A percentile compares a stretch with the other conserved stretches of the same genome.
Conservation (phyloP, 1,284 basidiomycete species). For the Ustilago esculenta region DNA sequence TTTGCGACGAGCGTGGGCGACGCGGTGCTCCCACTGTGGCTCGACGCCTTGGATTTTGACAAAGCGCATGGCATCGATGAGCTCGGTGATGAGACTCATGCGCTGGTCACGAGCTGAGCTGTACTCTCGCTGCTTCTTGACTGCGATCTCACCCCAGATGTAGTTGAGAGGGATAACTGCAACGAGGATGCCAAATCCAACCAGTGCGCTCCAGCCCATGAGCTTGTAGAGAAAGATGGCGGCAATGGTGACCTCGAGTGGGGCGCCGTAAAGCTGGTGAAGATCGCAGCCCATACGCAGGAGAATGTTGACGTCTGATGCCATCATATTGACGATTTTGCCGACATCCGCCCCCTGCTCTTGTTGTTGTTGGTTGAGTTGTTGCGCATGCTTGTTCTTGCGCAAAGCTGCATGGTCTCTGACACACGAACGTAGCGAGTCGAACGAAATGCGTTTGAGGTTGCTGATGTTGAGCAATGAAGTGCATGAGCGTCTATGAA, state of each 20-base stretch:
- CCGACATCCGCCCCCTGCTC: conserved; percentile 68
- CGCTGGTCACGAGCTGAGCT: conserved; percentile 80
- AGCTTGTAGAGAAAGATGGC: conserved; percentile 70
- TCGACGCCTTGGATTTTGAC: conserved; percentile 72
- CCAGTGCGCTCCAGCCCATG: conserved; percentile 83
- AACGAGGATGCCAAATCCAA: conserved; percentile 81
- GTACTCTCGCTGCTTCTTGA: conserved; percentile 78
- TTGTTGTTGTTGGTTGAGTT: conserved; percentile 17
- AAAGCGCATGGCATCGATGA: conserved; percentile 77
- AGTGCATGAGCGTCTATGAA: conserved; percentile 12
- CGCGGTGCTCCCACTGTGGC: conserved; percentile 48
- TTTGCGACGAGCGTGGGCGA: conserved; percentile 50
- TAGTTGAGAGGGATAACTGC: conserved; percentile 80
- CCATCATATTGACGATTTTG: conserved; percentile 71
- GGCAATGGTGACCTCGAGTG: conserved; percentile 82
- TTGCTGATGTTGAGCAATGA: conserved; percentile 1
- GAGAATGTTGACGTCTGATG: conserved; percentile 65
- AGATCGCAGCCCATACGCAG: conserved; percentile 69
- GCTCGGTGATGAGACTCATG: conserved; percentile 84
- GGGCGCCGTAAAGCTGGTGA: conserved; percentile 74
- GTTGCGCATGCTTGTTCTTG: conserved; percentile 7
- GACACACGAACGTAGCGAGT: conserved; percentile 14
- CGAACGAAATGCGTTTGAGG: conserved; percentile 23
- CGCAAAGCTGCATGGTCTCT: neutral
- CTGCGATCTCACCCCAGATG: conserved; percentile 73